Conservation (phyloP, 73 alveolate genomes). For the Urostyla sp. region DNA sequence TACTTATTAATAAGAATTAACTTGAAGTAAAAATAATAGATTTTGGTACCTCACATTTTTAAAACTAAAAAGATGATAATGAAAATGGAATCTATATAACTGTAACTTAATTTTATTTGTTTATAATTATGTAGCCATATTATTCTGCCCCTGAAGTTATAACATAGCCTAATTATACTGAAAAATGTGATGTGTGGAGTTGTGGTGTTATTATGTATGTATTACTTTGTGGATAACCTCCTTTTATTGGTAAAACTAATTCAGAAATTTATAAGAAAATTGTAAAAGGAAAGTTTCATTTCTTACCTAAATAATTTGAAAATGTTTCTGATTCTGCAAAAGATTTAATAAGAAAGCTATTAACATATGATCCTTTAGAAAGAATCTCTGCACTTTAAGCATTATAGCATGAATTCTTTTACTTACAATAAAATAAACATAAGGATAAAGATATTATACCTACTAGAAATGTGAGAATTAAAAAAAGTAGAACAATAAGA, state of each 20-base stretch:
- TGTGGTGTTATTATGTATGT: not conserved
- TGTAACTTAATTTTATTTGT: not conserved
- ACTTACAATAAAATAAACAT: no score
- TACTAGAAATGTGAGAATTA: not conserved
- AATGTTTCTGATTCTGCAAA: slow-evolving; percentile 69
- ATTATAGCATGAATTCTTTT: no score
- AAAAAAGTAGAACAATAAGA: not conserved
- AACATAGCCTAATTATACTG: not conserved
- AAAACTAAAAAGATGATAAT: slow-evolving; percentile 19
- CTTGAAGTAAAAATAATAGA: slow-evolving; percentile 58
- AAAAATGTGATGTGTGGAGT: slow-evolving; percentile 55
- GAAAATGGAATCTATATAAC: slow-evolving; percentile 23
- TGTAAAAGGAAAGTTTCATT: slow-evolving; percentile 23
- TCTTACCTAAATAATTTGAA: slow-evolving; percentile 63
- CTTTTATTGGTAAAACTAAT: slow-evolving; percentile 16
- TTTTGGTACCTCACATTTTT: slow-evolving; percentile 58
- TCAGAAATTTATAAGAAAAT: slow-evolving; percentile 30
- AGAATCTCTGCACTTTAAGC: slow-evolving; percentile 82
- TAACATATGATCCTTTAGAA: slow-evolving; percentile 66
- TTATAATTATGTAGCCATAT: not conserved
- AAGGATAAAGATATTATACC: slow-evolving; percentile 73
- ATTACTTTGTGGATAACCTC: slow-evolving; percentile 15
- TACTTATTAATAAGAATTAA: slow-evolving; percentile 40
- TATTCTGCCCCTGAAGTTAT: slow-evolving; percentile 47
- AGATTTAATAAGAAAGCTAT: slow-evolving; percentile 72